Conservation (phyloP, 257 asterid genomes). For the Cinchona pubescens region DNA sequence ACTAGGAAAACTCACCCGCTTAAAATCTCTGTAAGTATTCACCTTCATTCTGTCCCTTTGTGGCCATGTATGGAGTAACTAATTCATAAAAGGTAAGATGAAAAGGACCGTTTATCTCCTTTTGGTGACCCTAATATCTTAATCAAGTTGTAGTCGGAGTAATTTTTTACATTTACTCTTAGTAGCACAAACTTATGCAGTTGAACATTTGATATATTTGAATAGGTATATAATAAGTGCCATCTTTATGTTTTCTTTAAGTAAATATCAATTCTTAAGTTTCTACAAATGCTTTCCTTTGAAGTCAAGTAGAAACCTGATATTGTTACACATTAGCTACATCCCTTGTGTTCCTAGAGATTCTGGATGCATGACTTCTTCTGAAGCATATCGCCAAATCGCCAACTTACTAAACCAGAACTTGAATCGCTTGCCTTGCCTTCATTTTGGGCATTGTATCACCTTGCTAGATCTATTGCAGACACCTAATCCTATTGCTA, state of each 20-base stretch:
- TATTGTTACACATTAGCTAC: not conserved
- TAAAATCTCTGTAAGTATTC: conserved; percentile 68
- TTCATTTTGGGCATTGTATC: not conserved
- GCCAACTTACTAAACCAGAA: not conserved
- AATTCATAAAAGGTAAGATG: not conserved
- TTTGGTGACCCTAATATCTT: not conserved
- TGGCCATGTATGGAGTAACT: not conserved
- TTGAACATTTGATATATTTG: not conserved
- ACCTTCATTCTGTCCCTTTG: not conserved
- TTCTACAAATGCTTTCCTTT: not conserved
- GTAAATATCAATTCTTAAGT: not conserved
- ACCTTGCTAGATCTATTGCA: not conserved
- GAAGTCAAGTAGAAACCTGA: not conserved
- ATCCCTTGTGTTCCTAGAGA: no score
- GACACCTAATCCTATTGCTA: not conserved
- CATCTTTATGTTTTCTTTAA: not conserved
- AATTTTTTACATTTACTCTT: not conserved
- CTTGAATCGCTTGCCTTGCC: not conserved
- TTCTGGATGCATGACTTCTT: not conserved
- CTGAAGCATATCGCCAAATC: not conserved
- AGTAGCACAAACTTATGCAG: not conserved
- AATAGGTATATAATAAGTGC: not conserved
- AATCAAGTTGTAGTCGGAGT: not conserved
- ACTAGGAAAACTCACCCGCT: conserved; percentile 65
- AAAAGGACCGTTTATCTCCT: not conserved